Evolutionary conservation across 352 stramenopile species (phyloP), one percentile per base, ranked within the genome.

Genomic region (Lagenidium giganteum): DNA sequence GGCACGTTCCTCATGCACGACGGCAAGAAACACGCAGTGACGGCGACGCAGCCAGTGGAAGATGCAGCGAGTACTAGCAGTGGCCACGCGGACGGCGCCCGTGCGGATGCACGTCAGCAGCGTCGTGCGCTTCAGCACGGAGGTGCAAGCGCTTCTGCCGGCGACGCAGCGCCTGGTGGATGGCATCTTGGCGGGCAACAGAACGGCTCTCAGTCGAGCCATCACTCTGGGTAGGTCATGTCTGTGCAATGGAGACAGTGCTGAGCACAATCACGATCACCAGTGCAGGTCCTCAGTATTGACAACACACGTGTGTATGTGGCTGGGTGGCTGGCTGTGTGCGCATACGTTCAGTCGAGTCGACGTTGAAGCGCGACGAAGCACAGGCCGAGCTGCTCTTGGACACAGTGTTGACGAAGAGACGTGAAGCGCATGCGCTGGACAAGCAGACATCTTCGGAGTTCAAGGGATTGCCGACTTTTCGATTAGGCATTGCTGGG

Each of bases 401-500:
- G 43, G 82, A 96, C 47, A 70, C 64, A 8, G 82, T 96, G 36
- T 64, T 96, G 17, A 64, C 68, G 31, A 54, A 79, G 42, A 58
- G 76, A 5, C 73, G 77, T 31, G 79, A 64, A 14, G 44, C 45
- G 21, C 61, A 61, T 42, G 53, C 63, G 36, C 44, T 55, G 23
- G 34, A 63, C 50, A 51, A 43, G 9, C 21, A 49, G 41, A 56
- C 48, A 29, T 39, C 32, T 31, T 30, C 18, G 50, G 32, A 20
- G 28, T 54, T 57, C 17, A 37, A 29, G 5, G 43, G 26, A 0
- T 46, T 77, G 18, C 52, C 73, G 23, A 84, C 79, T 20, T 93
- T 97, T 45, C 80, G 90, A 22, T 47, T 98, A 2, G 91, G 91
- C 18, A 96, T 98, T 40, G 87, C 84, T 2, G 92, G 91, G 0